Evolutionary conservation across 768 basidiomycete species (phyloP).

Genomic region (Pleurotus salmoneostramineus): DNA sequence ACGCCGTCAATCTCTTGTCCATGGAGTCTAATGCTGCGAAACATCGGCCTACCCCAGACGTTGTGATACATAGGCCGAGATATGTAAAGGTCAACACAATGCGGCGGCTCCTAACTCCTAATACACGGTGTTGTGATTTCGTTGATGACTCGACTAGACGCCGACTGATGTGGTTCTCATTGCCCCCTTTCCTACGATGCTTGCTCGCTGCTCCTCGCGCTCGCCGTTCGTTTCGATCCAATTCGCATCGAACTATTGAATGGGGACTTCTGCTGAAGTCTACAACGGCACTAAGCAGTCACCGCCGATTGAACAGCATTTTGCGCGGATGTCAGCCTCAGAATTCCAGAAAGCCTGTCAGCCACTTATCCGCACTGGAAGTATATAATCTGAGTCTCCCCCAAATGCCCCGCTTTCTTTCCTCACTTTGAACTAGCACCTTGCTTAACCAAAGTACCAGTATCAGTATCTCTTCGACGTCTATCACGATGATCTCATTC

Average conservation of each 20-base stretch:
- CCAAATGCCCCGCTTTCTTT: conserved; percentile 39
- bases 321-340: not conserved
- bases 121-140: conserved; percentile 18
- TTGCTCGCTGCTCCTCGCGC: no score
- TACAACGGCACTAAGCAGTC: not conserved
- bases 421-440: conserved; percentile 1
- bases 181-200: no score
- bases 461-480: not conserved
- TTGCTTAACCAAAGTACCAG: conserved; percentile 2
- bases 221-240: not conserved
- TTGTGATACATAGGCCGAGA: conserved; percentile 58
- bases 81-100: conserved; percentile 55
- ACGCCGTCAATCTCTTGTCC: conserved; percentile 64
- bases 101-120: conserved; percentile 36
- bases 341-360: not conserved
- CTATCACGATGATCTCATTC: not conserved
- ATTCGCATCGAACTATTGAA: not conserved
- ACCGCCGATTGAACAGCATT: not conserved
- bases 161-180: not conserved
- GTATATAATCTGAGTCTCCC: conserved; percentile 5
- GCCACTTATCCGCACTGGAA: not conserved
- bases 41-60: conserved; percentile 51
- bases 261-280: not conserved
- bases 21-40: conserved; percentile 52
- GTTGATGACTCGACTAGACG: not conserved